Conservation (phyloP, 1,284 basidiomycete species). For the Malassezia restricta region DNA sequence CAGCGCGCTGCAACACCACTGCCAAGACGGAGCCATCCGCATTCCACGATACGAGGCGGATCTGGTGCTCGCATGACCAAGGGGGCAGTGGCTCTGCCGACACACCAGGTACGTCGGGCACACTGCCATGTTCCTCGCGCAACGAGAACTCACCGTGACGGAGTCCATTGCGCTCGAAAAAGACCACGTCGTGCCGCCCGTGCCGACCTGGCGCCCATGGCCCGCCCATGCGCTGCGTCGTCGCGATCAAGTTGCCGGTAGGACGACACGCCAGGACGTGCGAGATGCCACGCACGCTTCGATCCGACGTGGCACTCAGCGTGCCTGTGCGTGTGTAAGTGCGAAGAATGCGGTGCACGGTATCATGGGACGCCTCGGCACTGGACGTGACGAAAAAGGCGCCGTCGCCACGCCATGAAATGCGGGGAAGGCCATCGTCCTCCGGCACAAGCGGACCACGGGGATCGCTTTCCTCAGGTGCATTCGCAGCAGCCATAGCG, state of each 20-base stretch:
- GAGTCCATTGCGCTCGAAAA: slow-evolving; percentile 89
- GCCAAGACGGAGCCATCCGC: slow-evolving; percentile 73
- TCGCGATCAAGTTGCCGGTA: slow-evolving; percentile 68
- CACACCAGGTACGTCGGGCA: slow-evolving; percentile 33
- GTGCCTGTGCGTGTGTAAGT: slow-evolving; percentile 53
- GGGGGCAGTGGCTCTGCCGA: slow-evolving; percentile 2
- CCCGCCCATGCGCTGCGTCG: slow-evolving; percentile 69
- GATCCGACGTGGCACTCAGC: slow-evolving; percentile 73
- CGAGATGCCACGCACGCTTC: slow-evolving; percentile 64
- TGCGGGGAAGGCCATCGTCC: slow-evolving; percentile 61
- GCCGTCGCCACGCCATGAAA: slow-evolving; percentile 88
- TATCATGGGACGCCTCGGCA: slow-evolving; percentile 48
- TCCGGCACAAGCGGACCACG: slow-evolving; percentile 49
- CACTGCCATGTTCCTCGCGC: slow-evolving; percentile 49
- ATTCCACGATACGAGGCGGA: slow-evolving; percentile 74
- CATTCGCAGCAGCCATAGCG: slow-evolving; percentile 52
- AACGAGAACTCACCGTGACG: slow-evolving; percentile 78
- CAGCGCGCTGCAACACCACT: slow-evolving; percentile 45
- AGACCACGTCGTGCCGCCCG: slow-evolving; percentile 70
- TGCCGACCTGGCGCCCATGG: slow-evolving; percentile 31
- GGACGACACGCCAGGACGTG: slow-evolving; percentile 75
- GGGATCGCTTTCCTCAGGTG: slow-evolving; percentile 41
- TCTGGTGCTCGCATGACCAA: slow-evolving; percentile 48
- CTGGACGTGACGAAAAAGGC: slow-evolving; percentile 75
- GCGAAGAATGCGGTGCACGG: slow-evolving; percentile 59